Conservation (phyloP, 345 rosid species). For the Linum trigynum region DNA sequence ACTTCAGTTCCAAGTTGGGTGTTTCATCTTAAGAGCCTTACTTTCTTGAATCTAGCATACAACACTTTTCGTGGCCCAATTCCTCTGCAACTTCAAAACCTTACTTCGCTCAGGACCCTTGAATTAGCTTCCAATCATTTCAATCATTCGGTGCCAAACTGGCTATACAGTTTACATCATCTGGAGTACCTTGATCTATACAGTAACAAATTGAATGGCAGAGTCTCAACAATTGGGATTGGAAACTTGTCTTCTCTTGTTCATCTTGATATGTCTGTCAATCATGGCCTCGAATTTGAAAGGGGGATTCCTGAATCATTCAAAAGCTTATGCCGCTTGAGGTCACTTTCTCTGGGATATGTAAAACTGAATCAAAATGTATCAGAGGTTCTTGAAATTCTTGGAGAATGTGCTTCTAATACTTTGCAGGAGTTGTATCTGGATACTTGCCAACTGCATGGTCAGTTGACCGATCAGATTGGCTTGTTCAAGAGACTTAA, state of each 20-base stretch:
- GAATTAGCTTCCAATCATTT: slow-evolving; percentile 8
- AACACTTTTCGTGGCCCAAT: slow-evolving; percentile 12
- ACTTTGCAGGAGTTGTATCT: slow-evolving; percentile 15
- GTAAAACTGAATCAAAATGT: neutral
- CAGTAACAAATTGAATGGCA: slow-evolving; percentile 9
- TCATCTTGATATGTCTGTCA: slow-evolving; percentile 6
- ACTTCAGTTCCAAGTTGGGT: slow-evolving; percentile 11
- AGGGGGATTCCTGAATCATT: slow-evolving; percentile 17
- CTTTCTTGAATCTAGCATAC: neutral
- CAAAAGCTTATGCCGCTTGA: slow-evolving; percentile 14
- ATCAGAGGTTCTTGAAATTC: neutral
- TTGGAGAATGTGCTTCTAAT: slow-evolving; percentile 11
- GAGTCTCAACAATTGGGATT: slow-evolving; percentile 8
- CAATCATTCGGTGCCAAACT: neutral
- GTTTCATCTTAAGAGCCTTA: slow-evolving; percentile 12
- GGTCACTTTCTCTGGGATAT: neutral
- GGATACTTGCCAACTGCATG: slow-evolving; percentile 10
- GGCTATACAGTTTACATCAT: neutral
- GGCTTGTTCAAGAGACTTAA: slow-evolving; percentile 11
- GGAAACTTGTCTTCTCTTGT: slow-evolving; percentile 15
- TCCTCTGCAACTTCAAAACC: slow-evolving; percentile 7
- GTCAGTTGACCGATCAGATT: slow-evolving; percentile 15
- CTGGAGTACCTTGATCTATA: slow-evolving; percentile 17
- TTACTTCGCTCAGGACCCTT: slow-evolving; percentile 11
- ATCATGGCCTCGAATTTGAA: neutral